Percentiles rank a stretch among this genome's conserved stretches.
phyloP scores from a whole-genome alignment of 148 eudicot genomes.

The Vaccinium macrocarpon region DNA sequence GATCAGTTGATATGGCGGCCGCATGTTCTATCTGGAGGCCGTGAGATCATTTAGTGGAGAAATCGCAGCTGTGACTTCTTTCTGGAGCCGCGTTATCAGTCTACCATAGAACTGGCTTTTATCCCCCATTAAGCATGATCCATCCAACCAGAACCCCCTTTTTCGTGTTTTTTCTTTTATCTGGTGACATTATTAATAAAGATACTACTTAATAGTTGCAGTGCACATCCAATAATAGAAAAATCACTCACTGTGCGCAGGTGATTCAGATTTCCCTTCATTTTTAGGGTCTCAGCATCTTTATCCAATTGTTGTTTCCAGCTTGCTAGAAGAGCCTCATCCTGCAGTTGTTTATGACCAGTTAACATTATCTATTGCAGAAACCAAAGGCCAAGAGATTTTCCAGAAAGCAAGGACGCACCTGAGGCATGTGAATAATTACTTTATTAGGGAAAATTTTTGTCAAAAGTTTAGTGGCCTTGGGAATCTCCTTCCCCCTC shows the following conservation, averaged over 20 bases:
- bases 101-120: not conserved
- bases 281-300: conserved; percentile 84
- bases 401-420: conserved; percentile 24
- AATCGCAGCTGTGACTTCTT: not conserved
- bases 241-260: conserved; percentile 70
- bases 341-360: conserved; percentile 46
- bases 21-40: not conserved
- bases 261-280: conserved; percentile 79
- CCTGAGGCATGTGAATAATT: conserved; percentile 91
- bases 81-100: not conserved
- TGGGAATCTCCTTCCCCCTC: conserved; percentile 74
- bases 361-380: not conserved
- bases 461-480: conserved; percentile 65
- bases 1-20: not conserved
- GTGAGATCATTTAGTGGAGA: not conserved
- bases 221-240: not conserved
- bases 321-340: conserved; percentile 73
- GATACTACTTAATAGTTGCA: not conserved
- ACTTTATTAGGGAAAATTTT: conserved; percentile 93
- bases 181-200: not conserved
- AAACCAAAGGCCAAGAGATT: conserved; percentile 1
- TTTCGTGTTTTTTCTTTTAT: not conserved
- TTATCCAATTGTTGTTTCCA: conserved; percentile 90
- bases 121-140: not conserved
- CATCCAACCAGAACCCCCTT: not conserved